A percentile compares a stretch with the other conserved stretches of the same genome.
Evolutionary conservation across 2,329 filamentous ascomycete genomes (phyloP).

Genomic region (Penicillium olsonii): DNA sequence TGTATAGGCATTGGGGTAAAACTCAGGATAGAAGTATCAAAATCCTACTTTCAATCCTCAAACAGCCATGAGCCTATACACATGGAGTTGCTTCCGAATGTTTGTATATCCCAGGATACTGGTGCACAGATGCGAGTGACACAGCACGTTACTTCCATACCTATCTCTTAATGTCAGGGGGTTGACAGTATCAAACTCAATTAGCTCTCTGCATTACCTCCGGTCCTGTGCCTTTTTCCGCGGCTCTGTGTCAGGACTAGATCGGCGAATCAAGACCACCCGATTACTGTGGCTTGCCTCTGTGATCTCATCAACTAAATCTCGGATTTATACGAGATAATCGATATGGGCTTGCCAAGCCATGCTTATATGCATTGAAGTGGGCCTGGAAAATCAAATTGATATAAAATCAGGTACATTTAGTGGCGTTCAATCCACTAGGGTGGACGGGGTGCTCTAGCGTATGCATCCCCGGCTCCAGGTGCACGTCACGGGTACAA

Average conservation of each 20-base stretch:
- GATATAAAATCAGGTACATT: neutral
- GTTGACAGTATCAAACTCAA: neutral
- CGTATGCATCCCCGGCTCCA: too few species aligned
- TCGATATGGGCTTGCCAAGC: neutral
- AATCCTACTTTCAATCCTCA: too few species aligned
- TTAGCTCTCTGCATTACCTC: neutral
- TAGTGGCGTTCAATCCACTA: neutral
- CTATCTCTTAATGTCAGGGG: neutral
- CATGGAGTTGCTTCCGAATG: too few species aligned
- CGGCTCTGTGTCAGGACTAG: neutral
- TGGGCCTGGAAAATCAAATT: neutral
- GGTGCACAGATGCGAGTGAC: too few species aligned
- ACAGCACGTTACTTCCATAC: too few species aligned
- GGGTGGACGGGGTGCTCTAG: neutral
- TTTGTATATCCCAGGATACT: too few species aligned
- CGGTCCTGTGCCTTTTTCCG: neutral
- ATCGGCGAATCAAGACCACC: neutral
- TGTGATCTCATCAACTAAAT: neutral
- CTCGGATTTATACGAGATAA: neutral
- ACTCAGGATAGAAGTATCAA: too few species aligned
- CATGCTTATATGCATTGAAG: neutral
- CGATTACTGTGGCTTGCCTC: neutral
- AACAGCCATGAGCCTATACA: too few species aligned
- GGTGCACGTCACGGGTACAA: too few species aligned
- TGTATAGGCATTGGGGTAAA: too few species aligned